Evolutionary conservation across 495 filamentous ascomycete species (phyloP).

Genomic region (Pyrenula aspistea): DNA sequence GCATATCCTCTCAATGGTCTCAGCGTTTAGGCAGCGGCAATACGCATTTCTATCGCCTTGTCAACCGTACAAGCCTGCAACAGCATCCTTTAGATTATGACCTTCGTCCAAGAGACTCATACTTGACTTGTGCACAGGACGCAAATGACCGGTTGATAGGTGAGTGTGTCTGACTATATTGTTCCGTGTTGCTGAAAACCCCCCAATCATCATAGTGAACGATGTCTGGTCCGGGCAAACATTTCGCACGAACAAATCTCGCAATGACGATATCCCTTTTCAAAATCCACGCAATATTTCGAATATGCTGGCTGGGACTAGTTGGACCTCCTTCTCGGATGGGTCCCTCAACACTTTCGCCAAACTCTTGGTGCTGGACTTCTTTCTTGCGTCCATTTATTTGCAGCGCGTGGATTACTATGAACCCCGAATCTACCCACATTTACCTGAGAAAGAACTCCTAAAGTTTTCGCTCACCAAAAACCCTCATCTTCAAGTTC

Average conservation of each 20-base stretch:
- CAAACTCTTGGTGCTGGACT: not conserved
- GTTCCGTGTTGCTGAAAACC: not conserved
- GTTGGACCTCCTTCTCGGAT: not conserved
- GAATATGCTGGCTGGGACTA: not conserved
- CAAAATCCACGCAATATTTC: not conserved
- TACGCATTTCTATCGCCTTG: not conserved
- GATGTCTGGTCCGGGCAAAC: not conserved
- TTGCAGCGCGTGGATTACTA: not conserved
- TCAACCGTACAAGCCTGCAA: not conserved
- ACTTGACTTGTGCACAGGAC: not conserved
- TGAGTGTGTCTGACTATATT: not conserved
- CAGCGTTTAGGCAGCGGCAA: not conserved
- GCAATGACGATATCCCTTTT: not conserved
- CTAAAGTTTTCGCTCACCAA: not conserved
- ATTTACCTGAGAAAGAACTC: not conserved
- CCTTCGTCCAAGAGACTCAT: not conserved
- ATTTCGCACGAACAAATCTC: not conserved
- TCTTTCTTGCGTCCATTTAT: not conserved
- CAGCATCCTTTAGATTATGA: not conserved
- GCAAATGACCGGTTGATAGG: not conserved
- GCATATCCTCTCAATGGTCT: not conserved
- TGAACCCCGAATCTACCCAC: not conserved
- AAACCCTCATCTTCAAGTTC: not conserved
- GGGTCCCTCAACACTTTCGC: not conserved
- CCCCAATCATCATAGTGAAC: not conserved